Evolutionary conservation across 306 rosid species (phyloP), one percentile per base, ranked within the genome.

Genomic region (Rubus parviflorus): DNA sequence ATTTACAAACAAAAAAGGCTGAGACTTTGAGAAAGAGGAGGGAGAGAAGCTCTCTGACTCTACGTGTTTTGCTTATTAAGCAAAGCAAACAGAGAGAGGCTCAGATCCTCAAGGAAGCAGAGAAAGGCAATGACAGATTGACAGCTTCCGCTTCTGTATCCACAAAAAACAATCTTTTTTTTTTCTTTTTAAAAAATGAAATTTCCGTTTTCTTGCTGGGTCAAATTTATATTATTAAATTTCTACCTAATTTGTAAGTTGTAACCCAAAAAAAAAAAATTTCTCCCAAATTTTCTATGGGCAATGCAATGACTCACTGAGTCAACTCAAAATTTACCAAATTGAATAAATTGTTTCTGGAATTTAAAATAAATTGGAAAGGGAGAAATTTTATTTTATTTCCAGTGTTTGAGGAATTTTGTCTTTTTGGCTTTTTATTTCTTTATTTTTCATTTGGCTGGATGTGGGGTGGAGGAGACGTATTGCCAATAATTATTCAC

Each of bases 121-220:
- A 61, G 73, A 79, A 22, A 78, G 93, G 61, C 83, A 85, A 80
- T 61, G 77, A 82, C 87, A 81, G 82, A 86, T 80, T 61, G 77
- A 82, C 87, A 81, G 82, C 87, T 80, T 79, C 80, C 69, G 77
- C 72, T 77, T 82, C 93, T 75, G 88, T 85, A 82, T 88, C 96
- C 95, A 89, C 95, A 89, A 64, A 88, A 74, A 81, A 75, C 41
- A 81, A 72, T 10, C 19, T 0, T 14, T 57, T 73, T 56, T 8
- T 22, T 0, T n/a, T 8, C 38, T 52, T 12, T 19, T 19, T 2
- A 11, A 7, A 4, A 17, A 5, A 17, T 2, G 35, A 73, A 42
- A 42, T 42, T 2, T 14, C 4, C 2, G 8, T 56, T 37, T n/a
- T 1, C 41, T 69, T 51, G 49, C 37, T 52, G 25, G 70, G 70